phyloP scores from a whole-genome alignment of 2,329 filamentous ascomycete genomes.

The Zalaria sp. region DNA sequence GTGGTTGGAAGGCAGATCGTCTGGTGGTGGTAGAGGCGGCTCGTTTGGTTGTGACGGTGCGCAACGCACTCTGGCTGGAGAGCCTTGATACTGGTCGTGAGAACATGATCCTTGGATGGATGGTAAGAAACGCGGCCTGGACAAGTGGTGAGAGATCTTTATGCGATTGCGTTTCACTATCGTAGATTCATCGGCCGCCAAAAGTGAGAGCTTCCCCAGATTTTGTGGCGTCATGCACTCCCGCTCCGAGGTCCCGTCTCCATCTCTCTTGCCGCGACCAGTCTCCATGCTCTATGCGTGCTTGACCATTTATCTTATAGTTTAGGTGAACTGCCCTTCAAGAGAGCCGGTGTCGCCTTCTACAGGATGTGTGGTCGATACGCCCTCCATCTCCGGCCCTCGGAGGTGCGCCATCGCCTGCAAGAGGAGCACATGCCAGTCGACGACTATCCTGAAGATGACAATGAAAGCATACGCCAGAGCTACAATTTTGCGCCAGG shows the following conservation, averaged over 20 bases:
- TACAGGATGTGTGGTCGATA: constrained; percentile 53
- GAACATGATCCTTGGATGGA: constrained; percentile 19
- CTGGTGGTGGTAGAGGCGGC: background rate
- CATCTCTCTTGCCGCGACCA: too few relatives aligned
- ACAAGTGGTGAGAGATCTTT: background rate
- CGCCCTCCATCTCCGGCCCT: constrained; percentile 49
- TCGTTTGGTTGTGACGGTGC: background rate
- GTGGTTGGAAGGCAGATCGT: constrained; percentile 3
- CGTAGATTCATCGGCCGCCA: too few relatives aligned
- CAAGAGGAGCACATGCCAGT: constrained; percentile 61
- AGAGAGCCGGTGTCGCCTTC: too few relatives aligned
- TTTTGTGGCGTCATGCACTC: too few relatives aligned
- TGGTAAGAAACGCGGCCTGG: constrained; percentile 2
- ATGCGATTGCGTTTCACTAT: too few relatives aligned
- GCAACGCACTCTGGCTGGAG: background rate
- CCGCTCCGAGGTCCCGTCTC: too few relatives aligned
- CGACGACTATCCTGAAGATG: constrained; percentile 52
- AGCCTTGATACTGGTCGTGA: constrained; percentile 15
- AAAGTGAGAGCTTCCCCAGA: too few relatives aligned
- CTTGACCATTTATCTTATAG: too few relatives aligned
- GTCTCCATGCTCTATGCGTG: too few relatives aligned
- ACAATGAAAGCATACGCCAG: constrained; percentile 58
- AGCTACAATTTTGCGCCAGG: constrained; percentile 91
- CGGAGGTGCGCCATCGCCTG: constrained; percentile 59
- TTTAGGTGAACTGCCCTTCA: too few relatives aligned